These are phyloP conservation scores for Rhizodiscina lignyota DNA, from an alignment of 495 filamentous ascomycete species.

Conservation along the genomic window DNA sequence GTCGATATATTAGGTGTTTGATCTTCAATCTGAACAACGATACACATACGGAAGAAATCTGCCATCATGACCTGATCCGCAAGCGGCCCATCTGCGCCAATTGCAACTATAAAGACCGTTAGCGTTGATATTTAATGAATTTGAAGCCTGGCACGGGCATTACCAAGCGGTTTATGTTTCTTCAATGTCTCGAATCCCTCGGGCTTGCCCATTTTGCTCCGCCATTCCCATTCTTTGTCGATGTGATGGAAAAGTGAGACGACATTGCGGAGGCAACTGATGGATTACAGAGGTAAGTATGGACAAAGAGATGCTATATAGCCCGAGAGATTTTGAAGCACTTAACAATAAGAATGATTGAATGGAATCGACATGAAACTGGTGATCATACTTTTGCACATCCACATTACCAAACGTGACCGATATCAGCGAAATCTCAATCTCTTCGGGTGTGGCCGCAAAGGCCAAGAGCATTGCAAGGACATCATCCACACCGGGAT, in stretches of 20 bases:
- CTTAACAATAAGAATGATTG: neutral
- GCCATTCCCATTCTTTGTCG: constrained; percentile 78
- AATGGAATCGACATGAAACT: neutral
- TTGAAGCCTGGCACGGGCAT: neutral
- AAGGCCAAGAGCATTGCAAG: constrained; percentile 75
- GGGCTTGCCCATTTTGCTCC: constrained; percentile 41
- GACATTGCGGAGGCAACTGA: constrained; percentile 74
- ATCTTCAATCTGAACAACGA: neutral
- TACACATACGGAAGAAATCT: constrained; percentile 73
- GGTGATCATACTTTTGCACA: constrained; percentile 50
- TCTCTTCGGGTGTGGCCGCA: constrained; percentile 63
- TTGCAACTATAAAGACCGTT: constrained; percentile 34
- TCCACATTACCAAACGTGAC: constrained; percentile 88
- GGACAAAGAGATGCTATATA: no score
- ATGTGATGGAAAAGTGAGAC: constrained; percentile 86
- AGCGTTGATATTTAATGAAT: neutral
- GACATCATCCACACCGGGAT: constrained; percentile 83
- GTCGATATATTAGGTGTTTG: neutral
- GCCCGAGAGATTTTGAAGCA: no score
- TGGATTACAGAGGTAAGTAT: neutral
- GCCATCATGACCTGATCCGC: constrained; percentile 70
- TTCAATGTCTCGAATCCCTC: constrained; percentile 54
- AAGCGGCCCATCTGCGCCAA: constrained; percentile 72
- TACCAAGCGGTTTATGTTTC: constrained; percentile 47
- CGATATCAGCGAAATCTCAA: constrained; percentile 78